Conservation (phyloP, 352 stramenopile genomes). For the Pythium folliculosum region DNA sequence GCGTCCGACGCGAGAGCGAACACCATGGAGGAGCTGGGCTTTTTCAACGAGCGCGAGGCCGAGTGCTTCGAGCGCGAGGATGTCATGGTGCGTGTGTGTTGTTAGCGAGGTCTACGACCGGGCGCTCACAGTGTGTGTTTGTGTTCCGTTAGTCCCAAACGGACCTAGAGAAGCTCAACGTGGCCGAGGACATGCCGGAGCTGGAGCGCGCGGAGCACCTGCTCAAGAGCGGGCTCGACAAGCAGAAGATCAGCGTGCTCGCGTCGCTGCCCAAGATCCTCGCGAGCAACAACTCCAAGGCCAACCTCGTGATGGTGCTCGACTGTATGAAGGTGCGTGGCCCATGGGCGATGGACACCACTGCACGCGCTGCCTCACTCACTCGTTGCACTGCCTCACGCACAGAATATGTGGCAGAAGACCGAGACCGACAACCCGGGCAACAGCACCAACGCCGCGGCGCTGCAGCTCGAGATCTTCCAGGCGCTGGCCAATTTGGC, state of each 20-base stretch:
- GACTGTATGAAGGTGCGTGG: constrained; percentile 73
- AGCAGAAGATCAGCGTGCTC: constrained; percentile 81
- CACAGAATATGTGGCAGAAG: constrained; percentile 54
- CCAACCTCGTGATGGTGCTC: constrained; percentile 58
- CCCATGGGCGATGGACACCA: background rate
- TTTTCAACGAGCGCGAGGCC: constrained; percentile 83
- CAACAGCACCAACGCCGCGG: constrained; percentile 17
- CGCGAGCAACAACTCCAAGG: constrained; percentile 71
- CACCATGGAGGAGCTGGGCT: constrained; percentile 78
- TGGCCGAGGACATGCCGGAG: constrained; percentile 82
- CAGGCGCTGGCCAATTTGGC: constrained; percentile 55
- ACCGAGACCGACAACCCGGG: constrained; percentile 52
- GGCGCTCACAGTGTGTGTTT: background rate
- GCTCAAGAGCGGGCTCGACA: constrained; percentile 73
- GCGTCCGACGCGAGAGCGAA: constrained; percentile 1
- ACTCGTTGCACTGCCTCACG: background rate
- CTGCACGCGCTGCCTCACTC: background rate
- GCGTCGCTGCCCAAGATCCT: constrained; percentile 69
- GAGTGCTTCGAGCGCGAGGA: constrained; percentile 86
- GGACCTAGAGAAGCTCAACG: constrained; percentile 85
- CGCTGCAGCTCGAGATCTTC: constrained; percentile 65
- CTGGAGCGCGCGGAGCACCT: constrained; percentile 80
- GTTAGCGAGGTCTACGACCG: constrained; percentile 32
- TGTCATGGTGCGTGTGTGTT: constrained; percentile 46
- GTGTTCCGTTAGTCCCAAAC: constrained; percentile 56